These are phyloP conservation scores for Ochetophila trinervis DNA, from an alignment of 306 rosid species.

Conservation along the genomic window DNA sequence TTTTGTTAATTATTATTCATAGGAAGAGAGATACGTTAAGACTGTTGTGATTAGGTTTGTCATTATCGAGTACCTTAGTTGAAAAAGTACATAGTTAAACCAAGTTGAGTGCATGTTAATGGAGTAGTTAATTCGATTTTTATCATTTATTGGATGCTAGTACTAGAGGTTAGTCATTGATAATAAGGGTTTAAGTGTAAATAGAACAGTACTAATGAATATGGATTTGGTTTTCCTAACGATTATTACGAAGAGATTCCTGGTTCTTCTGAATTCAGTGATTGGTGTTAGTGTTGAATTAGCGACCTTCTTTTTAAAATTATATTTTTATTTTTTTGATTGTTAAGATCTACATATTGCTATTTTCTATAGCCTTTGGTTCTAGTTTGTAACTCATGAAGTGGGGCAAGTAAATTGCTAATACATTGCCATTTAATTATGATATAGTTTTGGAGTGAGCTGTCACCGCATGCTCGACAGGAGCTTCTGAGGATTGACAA, in stretches of 20 bases:
- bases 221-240: no score
- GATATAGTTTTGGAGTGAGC: slow-evolving; percentile 87
- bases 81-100: not conserved
- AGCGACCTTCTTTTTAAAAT: no score
- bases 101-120: not conserved
- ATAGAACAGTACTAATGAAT: not conserved
- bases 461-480: slow-evolving; percentile 65
- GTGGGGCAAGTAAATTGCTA: slow-evolving; percentile 7
- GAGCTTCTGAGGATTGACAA: slow-evolving; percentile 90
- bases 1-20: not conserved
- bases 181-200: not conserved
- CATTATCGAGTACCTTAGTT: not conserved
- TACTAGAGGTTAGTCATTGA: not conserved
- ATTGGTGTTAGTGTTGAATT: no score
- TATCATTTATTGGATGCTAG: not conserved
- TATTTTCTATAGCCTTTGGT: not conserved
- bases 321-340: not conserved
- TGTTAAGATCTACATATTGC: not conserved
- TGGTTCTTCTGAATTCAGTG: no score
- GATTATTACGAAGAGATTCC: no score
- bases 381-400: not conserved
- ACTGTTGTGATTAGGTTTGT: not conserved
- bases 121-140: not conserved
- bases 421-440: slow-evolving; percentile 25
- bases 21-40: not conserved